Evolutionary conservation across 2,329 filamentous ascomycete species (phyloP).

Genomic region (Fusarium mangiferae): DNA sequence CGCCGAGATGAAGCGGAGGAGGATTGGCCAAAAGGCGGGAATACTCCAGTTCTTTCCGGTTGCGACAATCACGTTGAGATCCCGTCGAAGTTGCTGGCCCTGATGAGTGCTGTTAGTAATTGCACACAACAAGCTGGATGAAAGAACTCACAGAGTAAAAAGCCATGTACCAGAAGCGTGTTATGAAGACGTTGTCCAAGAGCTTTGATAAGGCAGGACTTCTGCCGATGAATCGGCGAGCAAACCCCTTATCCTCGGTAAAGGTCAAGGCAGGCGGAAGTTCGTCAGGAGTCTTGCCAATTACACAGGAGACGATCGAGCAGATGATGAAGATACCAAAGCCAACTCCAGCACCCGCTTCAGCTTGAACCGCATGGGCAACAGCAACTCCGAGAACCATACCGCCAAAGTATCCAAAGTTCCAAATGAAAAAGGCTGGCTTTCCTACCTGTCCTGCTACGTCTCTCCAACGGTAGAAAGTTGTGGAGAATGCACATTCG

Average conservation of each 20-base stretch:
- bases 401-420: constrained; percentile 63
- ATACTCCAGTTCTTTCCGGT: constrained; percentile 66
- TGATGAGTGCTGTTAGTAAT: constrained; percentile 40
- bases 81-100: constrained; percentile 66
- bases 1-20: constrained; percentile 61
- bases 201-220: constrained; percentile 30
- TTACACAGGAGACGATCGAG: constrained; percentile 50
- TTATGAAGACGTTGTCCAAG: constrained; percentile 52
- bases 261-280: constrained; percentile 56
- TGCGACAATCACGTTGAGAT: constrained; percentile 65
- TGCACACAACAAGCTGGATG: background rate
- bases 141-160: constrained; percentile 64
- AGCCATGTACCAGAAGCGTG: constrained; percentile 62
- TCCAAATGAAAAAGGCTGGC: constrained; percentile 57
- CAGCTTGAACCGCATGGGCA: constrained; percentile 57
- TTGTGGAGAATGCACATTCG: constrained; percentile 63
- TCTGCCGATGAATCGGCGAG: constrained; percentile 49
- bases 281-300: constrained; percentile 56
- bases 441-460: constrained; percentile 57
- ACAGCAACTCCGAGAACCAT: constrained; percentile 63
- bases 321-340: constrained; percentile 62
- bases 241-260: constrained; percentile 47
- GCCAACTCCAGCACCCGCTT: constrained; percentile 61
- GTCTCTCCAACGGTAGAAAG: constrained; percentile 62
- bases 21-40: constrained; percentile 60